Conservation (phyloP, 2,329 filamentous ascomycete genomes). For the Talaromyces sp. region DNA sequence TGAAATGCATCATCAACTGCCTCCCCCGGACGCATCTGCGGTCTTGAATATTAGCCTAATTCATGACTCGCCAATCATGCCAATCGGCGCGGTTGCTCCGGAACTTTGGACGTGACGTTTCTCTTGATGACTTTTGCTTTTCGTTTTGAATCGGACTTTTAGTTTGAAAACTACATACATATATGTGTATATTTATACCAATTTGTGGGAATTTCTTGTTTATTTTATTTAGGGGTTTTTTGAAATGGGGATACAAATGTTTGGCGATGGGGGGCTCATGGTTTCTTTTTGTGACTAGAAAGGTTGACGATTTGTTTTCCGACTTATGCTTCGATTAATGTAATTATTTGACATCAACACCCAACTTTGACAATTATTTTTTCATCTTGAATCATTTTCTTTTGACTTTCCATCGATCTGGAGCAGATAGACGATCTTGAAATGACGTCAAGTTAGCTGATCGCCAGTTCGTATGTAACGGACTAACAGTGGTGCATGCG, state of each 20-base stretch:
- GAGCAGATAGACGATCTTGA: neutral
- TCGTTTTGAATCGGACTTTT: neutral
- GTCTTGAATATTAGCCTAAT: slow-evolving; percentile 27
- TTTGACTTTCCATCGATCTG: neutral
- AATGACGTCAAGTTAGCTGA: neutral
- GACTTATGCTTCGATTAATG: neutral
- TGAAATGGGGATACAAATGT: neutral
- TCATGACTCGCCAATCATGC: slow-evolving; percentile 27
- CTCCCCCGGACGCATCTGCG: slow-evolving; percentile 22
- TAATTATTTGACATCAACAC: neutral
- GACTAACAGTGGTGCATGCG: too few species aligned
- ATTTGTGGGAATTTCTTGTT: neutral
- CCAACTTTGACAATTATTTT: neutral
- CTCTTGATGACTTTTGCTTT: neutral
- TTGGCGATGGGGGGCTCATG: neutral
- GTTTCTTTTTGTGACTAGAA: neutral
- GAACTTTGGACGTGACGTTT: slow-evolving; percentile 29
- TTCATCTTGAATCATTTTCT: neutral
- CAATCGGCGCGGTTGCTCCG: slow-evolving; percentile 29
- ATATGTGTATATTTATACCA: neutral
- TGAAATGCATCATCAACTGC: slow-evolving; percentile 25
- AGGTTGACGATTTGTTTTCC: neutral
- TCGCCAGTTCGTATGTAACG: too few species aligned
- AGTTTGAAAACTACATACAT: neutral
- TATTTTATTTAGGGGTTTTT: neutral